These are phyloP conservation scores for Brassica balearica DNA, from an alignment of 441 rosid species.

Conservation along the genomic window DNA sequence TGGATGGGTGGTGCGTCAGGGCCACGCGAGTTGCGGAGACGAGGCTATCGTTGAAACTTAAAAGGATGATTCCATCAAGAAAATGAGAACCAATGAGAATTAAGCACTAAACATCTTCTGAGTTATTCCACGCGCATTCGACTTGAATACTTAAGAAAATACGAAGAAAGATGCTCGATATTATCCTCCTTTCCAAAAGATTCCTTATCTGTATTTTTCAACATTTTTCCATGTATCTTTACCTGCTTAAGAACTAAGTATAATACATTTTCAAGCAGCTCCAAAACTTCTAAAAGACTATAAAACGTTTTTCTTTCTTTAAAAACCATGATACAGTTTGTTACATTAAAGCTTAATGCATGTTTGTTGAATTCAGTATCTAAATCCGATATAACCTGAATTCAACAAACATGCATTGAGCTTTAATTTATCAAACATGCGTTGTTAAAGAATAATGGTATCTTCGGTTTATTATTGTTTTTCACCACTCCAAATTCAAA, in stretches of 20 bases:
- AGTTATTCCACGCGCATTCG: neutral
- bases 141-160: neutral
- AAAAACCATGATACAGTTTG: too few relatives aligned
- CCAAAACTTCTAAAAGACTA: neutral
- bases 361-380: too few relatives aligned
- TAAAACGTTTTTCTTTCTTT: too few relatives aligned
- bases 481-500: neutral
- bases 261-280: neutral
- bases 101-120: neutral
- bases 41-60: constrained; percentile 8
- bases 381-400: too few relatives aligned
- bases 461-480: neutral
- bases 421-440: neutral
- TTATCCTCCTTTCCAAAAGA: neutral
- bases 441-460: neutral
- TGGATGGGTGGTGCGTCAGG: constrained; percentile 7
- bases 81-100: constrained; percentile 2
- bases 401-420: too few relatives aligned
- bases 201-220: neutral
- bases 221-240: neutral
- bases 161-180: neutral
- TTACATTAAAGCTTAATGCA: too few relatives aligned
- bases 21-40: constrained; percentile 6
- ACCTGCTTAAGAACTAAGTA: neutral
- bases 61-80: neutral